phyloP scores from a whole-genome alignment of 495 filamentous ascomycete species.

The Penicillium roqueforti region DNA sequence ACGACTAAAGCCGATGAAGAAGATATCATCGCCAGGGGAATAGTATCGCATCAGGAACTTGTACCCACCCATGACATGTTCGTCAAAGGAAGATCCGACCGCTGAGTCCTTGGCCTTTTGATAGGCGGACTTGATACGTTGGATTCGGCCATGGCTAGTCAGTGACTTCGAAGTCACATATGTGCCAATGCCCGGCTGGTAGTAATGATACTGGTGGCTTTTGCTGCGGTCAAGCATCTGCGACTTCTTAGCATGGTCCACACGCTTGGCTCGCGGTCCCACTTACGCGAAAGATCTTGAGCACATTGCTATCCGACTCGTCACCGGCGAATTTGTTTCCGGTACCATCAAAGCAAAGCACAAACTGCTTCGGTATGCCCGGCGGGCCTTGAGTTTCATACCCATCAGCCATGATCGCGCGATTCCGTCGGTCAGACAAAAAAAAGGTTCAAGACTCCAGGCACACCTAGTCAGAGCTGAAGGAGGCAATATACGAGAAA shows the following conservation, averaged over 20 bases:
- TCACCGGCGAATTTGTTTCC: constrained; percentile 83
- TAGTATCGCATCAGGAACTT: constrained; percentile 89
- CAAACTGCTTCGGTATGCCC: constrained; percentile 49
- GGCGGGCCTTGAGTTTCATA: constrained; percentile 12
- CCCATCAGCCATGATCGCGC: constrained; percentile 14
- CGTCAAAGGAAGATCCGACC: constrained; percentile 75
- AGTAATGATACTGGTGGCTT: constrained; percentile 42
- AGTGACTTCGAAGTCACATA: constrained; percentile 68
- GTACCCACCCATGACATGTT: constrained; percentile 81
- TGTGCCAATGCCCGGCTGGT: constrained; percentile 73
- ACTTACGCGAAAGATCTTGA: constrained; percentile 72
- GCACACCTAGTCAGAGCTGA: neutral
- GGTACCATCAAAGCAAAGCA: constrained; percentile 87
- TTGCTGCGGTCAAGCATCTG: constrained; percentile 55
- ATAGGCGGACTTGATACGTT: constrained; percentile 69
- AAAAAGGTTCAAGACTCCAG: neutral
- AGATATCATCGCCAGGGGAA: constrained; percentile 71
- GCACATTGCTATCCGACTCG: constrained; percentile 78
- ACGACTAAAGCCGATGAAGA: constrained; percentile 78
- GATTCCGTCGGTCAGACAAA: neutral
- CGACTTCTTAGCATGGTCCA: neutral
- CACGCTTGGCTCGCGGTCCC: neutral
- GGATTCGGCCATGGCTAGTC: constrained; percentile 58
- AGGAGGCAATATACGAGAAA: constrained; percentile 4
- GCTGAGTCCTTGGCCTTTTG: constrained; percentile 81